These are phyloP conservation scores for Vickermania ingenoplastis DNA, from an alignment of 208 protist species.

Conservation along the genomic window DNA sequence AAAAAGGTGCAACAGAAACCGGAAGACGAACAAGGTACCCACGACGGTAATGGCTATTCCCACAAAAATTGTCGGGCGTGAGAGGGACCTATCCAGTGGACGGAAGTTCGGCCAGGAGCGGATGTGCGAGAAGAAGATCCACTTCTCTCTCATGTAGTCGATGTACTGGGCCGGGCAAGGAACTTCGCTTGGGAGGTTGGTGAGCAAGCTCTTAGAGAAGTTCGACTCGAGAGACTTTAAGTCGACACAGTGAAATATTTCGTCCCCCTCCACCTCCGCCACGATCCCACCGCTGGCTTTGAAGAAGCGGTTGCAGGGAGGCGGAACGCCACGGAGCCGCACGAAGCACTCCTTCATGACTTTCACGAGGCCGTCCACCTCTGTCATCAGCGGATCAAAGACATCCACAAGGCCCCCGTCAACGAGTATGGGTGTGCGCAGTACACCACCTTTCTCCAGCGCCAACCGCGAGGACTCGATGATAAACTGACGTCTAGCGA, in stretches of 20 bases:
- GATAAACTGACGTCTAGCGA: neutral
- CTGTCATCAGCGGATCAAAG: neutral
- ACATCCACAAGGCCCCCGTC: neutral
- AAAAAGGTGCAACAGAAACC: constrained; percentile 26
- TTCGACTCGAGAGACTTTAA: constrained; percentile 1
- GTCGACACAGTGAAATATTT: constrained; percentile 3
- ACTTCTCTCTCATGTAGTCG: neutral
- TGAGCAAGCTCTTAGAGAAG: neutral
- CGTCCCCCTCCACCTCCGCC: neutral
- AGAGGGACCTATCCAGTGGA: constrained; percentile 10
- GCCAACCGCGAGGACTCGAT: neutral
- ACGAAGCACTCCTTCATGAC: neutral
- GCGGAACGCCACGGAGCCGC: neutral
- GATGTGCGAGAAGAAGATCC: constrained; percentile 3
- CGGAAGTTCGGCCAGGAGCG: constrained; percentile 15
- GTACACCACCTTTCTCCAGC: neutral
- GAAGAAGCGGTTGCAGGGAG: neutral
- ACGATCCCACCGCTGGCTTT: neutral
- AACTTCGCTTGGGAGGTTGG: neutral
- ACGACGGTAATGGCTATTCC: constrained; percentile 15
- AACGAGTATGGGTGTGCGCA: neutral
- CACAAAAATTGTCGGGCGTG: constrained; percentile 21
- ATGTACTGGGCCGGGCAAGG: neutral
- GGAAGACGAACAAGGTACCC: constrained; percentile 20
- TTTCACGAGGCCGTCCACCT: neutral